These are phyloP conservation scores for Kurtzmaniella quercitrusa DNA, from an alignment of 1,139 yeast genomes.

Conservation along the genomic window DNA sequence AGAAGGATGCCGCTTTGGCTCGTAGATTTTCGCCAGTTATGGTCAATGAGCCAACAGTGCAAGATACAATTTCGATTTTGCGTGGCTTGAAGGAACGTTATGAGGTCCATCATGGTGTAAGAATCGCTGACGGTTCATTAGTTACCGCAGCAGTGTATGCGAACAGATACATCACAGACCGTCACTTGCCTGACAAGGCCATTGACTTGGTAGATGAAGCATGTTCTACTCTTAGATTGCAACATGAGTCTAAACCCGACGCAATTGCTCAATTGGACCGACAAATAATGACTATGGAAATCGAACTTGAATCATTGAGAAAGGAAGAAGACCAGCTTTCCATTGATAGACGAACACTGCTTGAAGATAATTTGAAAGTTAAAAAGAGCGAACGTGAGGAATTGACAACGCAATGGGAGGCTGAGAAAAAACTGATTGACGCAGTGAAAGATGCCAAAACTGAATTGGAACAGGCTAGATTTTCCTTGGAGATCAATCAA, in stretches of 20 bases:
- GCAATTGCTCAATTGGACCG: slow-evolving; percentile 88
- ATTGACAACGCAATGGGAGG: slow-evolving; percentile 81
- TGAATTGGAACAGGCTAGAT: slow-evolving; percentile 77
- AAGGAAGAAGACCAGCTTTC: slow-evolving; percentile 90
- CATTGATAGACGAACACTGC: slow-evolving; percentile 59
- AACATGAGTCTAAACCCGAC: slow-evolving; percentile 96
- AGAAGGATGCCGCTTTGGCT: slow-evolving; percentile 87
- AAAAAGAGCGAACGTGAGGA: slow-evolving; percentile 65
- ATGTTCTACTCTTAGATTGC: slow-evolving; percentile 87
- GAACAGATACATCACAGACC: slow-evolving; percentile 85
- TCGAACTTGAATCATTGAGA: slow-evolving; percentile 86
- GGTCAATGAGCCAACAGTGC: slow-evolving; percentile 87
- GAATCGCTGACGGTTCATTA: slow-evolving; percentile 87
- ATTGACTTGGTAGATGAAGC: slow-evolving; percentile 97
- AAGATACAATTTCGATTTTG: slow-evolving; percentile 85
- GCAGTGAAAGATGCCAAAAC: slow-evolving; percentile 74
- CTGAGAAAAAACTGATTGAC: slow-evolving; percentile 72
- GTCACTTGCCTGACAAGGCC: slow-evolving; percentile 93
- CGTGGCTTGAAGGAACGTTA: slow-evolving; percentile 92
- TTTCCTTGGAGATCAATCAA: slow-evolving; percentile 77
- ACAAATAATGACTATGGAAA: slow-evolving; percentile 87
- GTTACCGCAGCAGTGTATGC: slow-evolving; percentile 93
- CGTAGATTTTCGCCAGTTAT: slow-evolving; percentile 89
- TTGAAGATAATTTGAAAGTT: slow-evolving; percentile 60
- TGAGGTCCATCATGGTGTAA: slow-evolving; percentile 98